These are phyloP conservation scores for Salix suchowensis DNA, from an alignment of 345 rosid genomes.

Conservation along the genomic window DNA sequence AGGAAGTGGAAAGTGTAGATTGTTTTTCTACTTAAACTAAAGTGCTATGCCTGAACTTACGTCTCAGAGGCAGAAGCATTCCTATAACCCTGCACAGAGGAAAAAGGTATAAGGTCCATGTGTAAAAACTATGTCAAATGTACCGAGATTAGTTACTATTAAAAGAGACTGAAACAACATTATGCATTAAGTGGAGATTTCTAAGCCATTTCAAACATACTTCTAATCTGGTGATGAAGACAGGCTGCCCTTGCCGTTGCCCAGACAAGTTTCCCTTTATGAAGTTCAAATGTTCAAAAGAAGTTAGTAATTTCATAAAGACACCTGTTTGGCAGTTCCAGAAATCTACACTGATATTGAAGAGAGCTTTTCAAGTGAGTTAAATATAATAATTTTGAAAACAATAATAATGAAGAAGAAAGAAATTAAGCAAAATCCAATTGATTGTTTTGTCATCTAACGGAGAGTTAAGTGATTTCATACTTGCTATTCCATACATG, in stretches of 20 bases:
- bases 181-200: neutral
- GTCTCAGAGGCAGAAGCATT: constrained; percentile 81
- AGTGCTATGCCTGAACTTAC: constrained; percentile 43
- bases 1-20: neutral
- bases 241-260: constrained; percentile 95
- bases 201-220: constrained; percentile 36
- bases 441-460: neutral
- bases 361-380: neutral
- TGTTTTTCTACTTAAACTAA: neutral
- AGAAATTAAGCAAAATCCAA: neutral
- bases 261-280: constrained; percentile 89
- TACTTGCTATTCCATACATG: neutral
- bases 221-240: constrained; percentile 90
- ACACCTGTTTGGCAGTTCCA: neutral
- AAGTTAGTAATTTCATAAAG: constrained; percentile 4
- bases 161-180: constrained; percentile 10
- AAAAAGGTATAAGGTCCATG: constrained; percentile 15
- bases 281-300: constrained; percentile 15
- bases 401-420: neutral
- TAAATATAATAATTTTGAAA: neutral
- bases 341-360: neutral
- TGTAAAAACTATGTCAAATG: neutral
- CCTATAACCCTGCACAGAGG: constrained; percentile 74
- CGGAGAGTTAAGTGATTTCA: neutral
- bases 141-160: neutral